phyloP scores from a whole-genome alignment of 257 asterid genomes.

The Handroanthus guayacan region DNA sequence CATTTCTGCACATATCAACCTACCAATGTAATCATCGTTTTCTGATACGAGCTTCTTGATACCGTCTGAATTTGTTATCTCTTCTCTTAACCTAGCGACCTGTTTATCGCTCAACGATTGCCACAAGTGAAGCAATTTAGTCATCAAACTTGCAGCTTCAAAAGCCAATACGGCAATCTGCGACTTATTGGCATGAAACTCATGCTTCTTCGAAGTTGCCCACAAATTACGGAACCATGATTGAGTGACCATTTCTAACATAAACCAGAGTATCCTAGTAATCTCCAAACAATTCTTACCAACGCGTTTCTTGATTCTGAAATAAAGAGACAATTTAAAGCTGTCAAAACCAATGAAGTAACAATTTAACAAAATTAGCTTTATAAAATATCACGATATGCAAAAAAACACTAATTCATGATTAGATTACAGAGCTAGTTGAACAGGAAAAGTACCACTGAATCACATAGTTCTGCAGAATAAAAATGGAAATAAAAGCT shows the following conservation, averaged over 20 bases:
- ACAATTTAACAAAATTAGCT: background rate
- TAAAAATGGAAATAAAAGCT: slow-evolving; percentile 3
- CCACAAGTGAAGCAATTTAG: slow-evolving; percentile 87
- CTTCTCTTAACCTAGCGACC: slow-evolving; percentile 70
- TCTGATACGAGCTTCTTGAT: slow-evolving; percentile 72
- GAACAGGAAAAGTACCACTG: background rate
- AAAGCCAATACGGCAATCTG: slow-evolving; percentile 83
- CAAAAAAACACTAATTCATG: slow-evolving; percentile 15
- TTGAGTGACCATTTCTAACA: slow-evolving; percentile 67
- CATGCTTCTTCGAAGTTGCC: slow-evolving; percentile 65
- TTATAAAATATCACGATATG: slow-evolving; percentile 14
- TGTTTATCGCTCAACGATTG: slow-evolving; percentile 79
- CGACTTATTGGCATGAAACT: slow-evolving; percentile 49
- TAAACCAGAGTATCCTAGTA: slow-evolving; percentile 23
- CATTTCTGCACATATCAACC: slow-evolving; percentile 68
- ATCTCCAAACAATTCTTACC: slow-evolving; percentile 38
- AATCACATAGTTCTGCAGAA: background rate
- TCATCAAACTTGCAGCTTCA: slow-evolving; percentile 90
- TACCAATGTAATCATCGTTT: slow-evolving; percentile 68
- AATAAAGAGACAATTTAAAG: slow-evolving; percentile 25
- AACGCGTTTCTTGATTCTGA: slow-evolving; percentile 39
- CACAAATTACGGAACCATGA: slow-evolving; percentile 85
- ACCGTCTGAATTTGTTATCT: slow-evolving; percentile 67
- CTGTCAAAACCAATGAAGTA: slow-evolving; percentile 24
- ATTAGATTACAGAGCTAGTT: background rate